Base-by-base conservation (phyloP, 371 early-diverging fungal species). In the Mucor velutinosus region DNA sequence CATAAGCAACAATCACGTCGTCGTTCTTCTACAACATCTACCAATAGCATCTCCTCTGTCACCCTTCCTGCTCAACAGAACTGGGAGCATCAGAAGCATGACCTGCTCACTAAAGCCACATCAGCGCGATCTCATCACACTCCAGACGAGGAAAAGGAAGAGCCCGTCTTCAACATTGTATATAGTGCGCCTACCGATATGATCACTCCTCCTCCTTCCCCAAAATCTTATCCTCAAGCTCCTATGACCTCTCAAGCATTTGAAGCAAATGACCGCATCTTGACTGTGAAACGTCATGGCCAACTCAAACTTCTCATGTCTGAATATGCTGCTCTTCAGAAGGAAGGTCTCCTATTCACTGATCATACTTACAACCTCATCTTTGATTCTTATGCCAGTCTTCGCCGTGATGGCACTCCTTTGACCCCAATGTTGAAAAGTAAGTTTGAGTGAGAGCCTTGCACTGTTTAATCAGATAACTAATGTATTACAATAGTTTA, bases 341-440 rank as follows among this genome's bases (percentile, higher is more conserved):
- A 65, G 60, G 76, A 79, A 66, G 75, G 75, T 6, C 66, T 72
- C 21, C 30, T 62, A 7, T 59, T 79, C 30, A 73, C 73, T 2
- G 70, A 77, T 17, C 75, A 77, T 29, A 77, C 81, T 7, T 85
- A 79, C 29, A 79, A 79, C 51, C 69, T 82, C 49, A 70, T 85
- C 21, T 71, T 85, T 35, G 82, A 85, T 59, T 69, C 78, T 5
- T 70, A 81, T 30, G 65, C 74, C 19, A 60, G 58, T 30, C 73
- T 80, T 30, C 75, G 81, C 39, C 74, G 71, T 41, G 78, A 78
- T 49, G 80, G 78, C 12, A 69, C 76, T 17, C 79, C 77, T 21
- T 53, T 81, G 17, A 62, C 72, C 49, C 71, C 70, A 17, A 65
- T 82, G 70, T 57, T 82, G 41, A 72, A 80, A 68, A 64, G 81